These are phyloP conservation scores for Rosa multiflora DNA, from an alignment of 306 rosid genomes.

Conservation along the genomic window DNA sequence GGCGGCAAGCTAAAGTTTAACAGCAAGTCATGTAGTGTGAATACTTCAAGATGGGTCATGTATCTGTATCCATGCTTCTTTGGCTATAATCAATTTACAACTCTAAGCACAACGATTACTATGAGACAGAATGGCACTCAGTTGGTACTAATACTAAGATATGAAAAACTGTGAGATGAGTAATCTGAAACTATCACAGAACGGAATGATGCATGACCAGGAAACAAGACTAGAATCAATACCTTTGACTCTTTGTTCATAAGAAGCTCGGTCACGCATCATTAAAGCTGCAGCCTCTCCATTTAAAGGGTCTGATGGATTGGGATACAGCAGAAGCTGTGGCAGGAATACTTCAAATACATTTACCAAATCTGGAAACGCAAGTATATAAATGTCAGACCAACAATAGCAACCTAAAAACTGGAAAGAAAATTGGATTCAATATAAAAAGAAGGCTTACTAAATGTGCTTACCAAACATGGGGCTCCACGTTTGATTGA, in stretches of 20 bases:
- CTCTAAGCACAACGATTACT: not conserved
- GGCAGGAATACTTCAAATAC: slow-evolving; percentile 90
- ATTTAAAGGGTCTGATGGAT: slow-evolving; percentile 87
- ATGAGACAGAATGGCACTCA: not conserved
- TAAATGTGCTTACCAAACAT: slow-evolving; percentile 65
- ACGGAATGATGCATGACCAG: not conserved
- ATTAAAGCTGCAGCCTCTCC: slow-evolving; percentile 93
- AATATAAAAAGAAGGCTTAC: not conserved
- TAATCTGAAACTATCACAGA: not conserved
- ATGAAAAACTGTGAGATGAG: not conserved
- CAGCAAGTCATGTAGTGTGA: not conserved
- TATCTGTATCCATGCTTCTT: not conserved
- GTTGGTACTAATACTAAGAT: not conserved
- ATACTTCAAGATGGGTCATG: not conserved
- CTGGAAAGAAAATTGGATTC: slow-evolving; percentile 10
- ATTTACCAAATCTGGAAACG: slow-evolving; percentile 75
- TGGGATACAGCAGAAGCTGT: slow-evolving; percentile 93
- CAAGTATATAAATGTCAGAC: slow-evolving; percentile 19
- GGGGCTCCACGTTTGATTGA: slow-evolving; percentile 97
- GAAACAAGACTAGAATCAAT: slow-evolving; percentile 28
- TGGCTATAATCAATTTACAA: not conserved
- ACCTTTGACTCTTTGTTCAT: slow-evolving; percentile 90
- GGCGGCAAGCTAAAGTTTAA: not conserved
- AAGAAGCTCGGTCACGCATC: slow-evolving; percentile 77
- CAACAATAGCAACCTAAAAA: slow-evolving; percentile 15